These are phyloP conservation scores for Aspergillus hiratsukae DNA, from an alignment of 2,329 filamentous ascomycete genomes.

Conservation along the genomic window DNA sequence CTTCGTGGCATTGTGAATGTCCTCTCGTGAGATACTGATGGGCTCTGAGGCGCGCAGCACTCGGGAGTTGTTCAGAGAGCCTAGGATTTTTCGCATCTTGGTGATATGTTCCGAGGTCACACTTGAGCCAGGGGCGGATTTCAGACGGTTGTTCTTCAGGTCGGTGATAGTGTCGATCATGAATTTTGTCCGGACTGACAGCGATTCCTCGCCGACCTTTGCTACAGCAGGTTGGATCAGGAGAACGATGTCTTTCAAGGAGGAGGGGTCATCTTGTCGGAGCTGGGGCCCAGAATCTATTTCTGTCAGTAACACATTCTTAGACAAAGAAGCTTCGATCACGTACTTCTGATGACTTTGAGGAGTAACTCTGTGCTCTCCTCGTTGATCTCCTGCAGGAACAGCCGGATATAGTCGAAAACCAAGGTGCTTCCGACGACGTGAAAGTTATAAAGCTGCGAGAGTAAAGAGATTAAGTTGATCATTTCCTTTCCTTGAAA, in stretches of 20 bases:
- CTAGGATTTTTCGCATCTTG: constrained; percentile 83
- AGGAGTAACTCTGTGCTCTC: constrained; percentile 84
- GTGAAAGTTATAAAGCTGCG: constrained; percentile 89
- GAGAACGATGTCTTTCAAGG: constrained; percentile 82
- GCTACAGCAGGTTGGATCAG: constrained; percentile 69
- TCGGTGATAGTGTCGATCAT: constrained; percentile 97
- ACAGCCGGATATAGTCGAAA: constrained; percentile 83
- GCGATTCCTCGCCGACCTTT: constrained; percentile 61
- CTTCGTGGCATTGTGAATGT: constrained; percentile 78
- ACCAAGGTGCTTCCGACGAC: constrained; percentile 76
- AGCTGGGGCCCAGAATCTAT: constrained; percentile 70
- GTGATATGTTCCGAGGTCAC: constrained; percentile 76
- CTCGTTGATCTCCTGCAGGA: constrained; percentile 72
- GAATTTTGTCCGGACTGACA: constrained; percentile 87
- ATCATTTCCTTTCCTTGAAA: constrained; percentile 57
- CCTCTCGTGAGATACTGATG: constrained; percentile 72
- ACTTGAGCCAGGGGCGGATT: constrained; percentile 65
- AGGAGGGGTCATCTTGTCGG: constrained; percentile 79
- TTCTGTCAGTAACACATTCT: constrained; percentile 12
- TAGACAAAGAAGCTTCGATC: not conserved
- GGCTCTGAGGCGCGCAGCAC: constrained; percentile 72
- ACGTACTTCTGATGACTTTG: constrained; percentile 67
- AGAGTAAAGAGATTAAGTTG: constrained; percentile 77
- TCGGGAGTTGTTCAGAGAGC: constrained; percentile 63
- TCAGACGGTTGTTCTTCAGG: constrained; percentile 89